These are phyloP conservation scores for Sphagnum magellanicum DNA, from an alignment of 228 moss, liverwort and hornwort genomes.

Conservation along the genomic window DNA sequence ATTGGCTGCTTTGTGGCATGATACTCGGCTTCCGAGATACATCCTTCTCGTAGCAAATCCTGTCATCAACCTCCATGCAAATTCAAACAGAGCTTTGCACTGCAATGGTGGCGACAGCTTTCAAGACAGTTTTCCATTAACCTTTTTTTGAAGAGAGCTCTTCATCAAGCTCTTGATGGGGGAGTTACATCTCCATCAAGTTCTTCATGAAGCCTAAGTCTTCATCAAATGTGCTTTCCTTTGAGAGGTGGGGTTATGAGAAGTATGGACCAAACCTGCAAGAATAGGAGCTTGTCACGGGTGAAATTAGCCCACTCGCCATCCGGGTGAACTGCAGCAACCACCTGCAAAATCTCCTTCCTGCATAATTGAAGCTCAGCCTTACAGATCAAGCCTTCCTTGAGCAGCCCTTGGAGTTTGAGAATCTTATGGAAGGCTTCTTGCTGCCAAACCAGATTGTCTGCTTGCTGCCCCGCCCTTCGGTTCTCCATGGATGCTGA, in stretches of 20 bases:
- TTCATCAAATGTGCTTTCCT: too few relatives aligned
- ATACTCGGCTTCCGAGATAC: conserved; percentile 46
- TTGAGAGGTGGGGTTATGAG: too few relatives aligned
- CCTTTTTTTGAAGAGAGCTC: too few relatives aligned
- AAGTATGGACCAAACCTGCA: conserved; percentile 22
- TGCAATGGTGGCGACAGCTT: too few relatives aligned
- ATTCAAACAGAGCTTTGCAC: too few relatives aligned
- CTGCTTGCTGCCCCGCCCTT: conserved; percentile 31
- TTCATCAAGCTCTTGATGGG: too few relatives aligned
- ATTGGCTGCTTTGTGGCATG: conserved; percentile 41
- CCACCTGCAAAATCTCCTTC: conserved; percentile 18
- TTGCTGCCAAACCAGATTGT: conserved; percentile 59
- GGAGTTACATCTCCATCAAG: too few relatives aligned
- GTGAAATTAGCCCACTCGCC: conserved; percentile 60
- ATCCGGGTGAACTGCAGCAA: conserved; percentile 29
- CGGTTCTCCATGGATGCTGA: conserved; percentile 8
- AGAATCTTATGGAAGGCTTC: conserved; percentile 50
- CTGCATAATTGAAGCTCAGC: conserved; percentile 25
- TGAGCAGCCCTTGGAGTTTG: conserved; percentile 41
- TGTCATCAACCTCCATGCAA: conserved; percentile 1
- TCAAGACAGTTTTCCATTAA: too few relatives aligned
- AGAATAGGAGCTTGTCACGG: conserved; percentile 55
- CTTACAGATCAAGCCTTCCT: conserved; percentile 27
- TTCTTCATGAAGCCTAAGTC: too few relatives aligned
- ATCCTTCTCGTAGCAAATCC: conserved; percentile 42